These are phyloP conservation scores for Pseudonitzschia delicatissima DNA, from an alignment of 108 stramenopile genomes.

Conservation along the genomic window DNA sequence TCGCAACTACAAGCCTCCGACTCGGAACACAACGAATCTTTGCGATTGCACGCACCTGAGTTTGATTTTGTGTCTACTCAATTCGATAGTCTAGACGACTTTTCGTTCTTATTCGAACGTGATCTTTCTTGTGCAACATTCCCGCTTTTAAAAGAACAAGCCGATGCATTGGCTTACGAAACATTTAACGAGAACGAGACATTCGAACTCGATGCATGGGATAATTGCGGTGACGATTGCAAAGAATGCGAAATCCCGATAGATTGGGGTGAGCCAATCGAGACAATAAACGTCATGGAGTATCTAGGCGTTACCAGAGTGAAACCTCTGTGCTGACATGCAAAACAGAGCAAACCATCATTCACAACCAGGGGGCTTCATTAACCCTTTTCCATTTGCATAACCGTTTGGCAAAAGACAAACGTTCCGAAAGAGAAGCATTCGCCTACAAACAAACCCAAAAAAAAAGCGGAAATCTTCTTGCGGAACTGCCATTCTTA, in stretches of 20 bases:
- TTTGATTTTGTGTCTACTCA: constrained; percentile 6
- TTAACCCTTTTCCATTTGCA: not conserved
- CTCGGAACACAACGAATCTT: not conserved
- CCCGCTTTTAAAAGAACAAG: constrained; percentile 7
- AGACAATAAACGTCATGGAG: constrained; percentile 26
- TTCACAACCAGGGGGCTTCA: not conserved
- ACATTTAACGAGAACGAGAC: not conserved
- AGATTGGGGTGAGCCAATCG: constrained; percentile 5
- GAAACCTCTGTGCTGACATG: constrained; percentile 13
- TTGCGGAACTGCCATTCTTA: not conserved
- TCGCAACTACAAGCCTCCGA: not conserved
- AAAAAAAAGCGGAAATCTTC: not conserved
- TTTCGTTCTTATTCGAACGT: not conserved
- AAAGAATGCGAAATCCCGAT: constrained; percentile 22
- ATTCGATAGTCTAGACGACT: constrained; percentile 9
- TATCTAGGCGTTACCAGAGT: constrained; percentile 29
- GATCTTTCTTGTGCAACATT: not conserved
- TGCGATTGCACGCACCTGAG: not conserved
- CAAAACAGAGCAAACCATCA: not conserved
- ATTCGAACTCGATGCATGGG: not conserved
- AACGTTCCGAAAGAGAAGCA: not conserved
- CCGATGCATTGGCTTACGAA: constrained; percentile 19
- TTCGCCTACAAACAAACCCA: no score
- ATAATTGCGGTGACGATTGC: constrained; percentile 16
- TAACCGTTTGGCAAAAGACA: not conserved